Evolutionary conservation across 208 protist species (phyloP), one percentile per base, ranked within the genome.

Genomic region (Wallacemonas sp.): DNA sequence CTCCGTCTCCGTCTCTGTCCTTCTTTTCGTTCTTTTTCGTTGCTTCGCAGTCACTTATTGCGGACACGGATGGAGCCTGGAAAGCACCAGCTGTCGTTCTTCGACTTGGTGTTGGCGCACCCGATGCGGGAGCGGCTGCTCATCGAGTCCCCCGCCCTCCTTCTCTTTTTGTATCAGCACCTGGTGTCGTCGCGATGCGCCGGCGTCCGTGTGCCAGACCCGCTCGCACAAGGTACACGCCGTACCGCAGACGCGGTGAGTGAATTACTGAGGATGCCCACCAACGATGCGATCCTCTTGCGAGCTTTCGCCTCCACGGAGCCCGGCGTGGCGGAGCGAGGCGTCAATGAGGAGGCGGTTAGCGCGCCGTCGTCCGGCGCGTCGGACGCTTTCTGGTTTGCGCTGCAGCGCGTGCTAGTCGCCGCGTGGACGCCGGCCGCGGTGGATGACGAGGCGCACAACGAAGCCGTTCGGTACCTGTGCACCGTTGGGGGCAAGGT

Each of bases 61-160:
- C n/a, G n/a, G n/a, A n/a, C n/a, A n/a, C 36, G 17, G 17, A 62
- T 48, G 38, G 55, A 62, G 4, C 19, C 21, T 10, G 19, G 32
- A 5, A 6, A 37, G 15, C 50, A 57, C 50, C 26, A 57, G n/a
- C 32, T 42, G 19, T 52, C 78, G 1, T 90, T 79, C 38, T 74
- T 89, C 38, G 78, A 87, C 39, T 37, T 73, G 37, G 50, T 94
- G 1, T 73, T 87, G 30, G 26, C 66, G n/a, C 80, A 74, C 63
- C 76, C 83, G 1, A 24, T 66, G 10, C 81, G 89, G 30, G 81
- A 89, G 24, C 21, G 17, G 15, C 76, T 96, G 13, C 69, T 90
- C 42, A 30, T 63, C 12, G 71, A 85, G 38, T 93, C 87, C 44
- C 90, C 87, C n/a, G 85, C 90, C 13, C 65, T 93, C 21, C 55